These are phyloP conservation scores for Plasmodium gaboni DNA, from an alignment of 169 alveolate genomes.

Conservation along the genomic window DNA sequence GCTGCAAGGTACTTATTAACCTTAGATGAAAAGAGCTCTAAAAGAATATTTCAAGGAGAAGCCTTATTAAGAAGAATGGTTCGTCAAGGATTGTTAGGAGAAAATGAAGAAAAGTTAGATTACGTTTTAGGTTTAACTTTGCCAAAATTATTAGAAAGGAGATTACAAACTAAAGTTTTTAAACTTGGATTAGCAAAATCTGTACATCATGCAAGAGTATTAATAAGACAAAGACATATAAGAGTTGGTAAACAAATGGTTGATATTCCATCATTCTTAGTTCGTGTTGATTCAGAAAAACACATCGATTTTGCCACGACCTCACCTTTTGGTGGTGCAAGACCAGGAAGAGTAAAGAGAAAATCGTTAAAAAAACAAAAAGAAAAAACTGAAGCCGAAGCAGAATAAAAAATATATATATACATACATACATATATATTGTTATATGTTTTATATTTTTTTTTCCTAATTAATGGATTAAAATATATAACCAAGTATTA, in stretches of 20 bases:
- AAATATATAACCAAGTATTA: too few species aligned
- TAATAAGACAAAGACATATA: slow-evolving; percentile 99
- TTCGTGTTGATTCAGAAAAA: slow-evolving; percentile 98
- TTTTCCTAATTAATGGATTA: background rate
- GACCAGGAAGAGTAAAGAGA: slow-evolving; percentile 97
- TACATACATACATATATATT: background rate
- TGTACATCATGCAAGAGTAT: slow-evolving; percentile 99
- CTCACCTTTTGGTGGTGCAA: slow-evolving; percentile 97
- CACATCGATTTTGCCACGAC: slow-evolving; percentile 97
- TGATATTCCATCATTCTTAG: slow-evolving; percentile 99
- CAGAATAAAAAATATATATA: background rate
- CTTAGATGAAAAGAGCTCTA: slow-evolving; percentile 96
- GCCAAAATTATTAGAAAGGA: slow-evolving; percentile 98
- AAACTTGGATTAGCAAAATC: slow-evolving; percentile 96
- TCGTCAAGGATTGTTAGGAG: slow-evolving; percentile 97
- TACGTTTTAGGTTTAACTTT: slow-evolving; percentile 98
- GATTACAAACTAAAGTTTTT: slow-evolving; percentile 99
- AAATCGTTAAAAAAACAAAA: slow-evolving; percentile 86
- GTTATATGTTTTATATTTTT: background rate
- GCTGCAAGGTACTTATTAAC: slow-evolving; percentile 99
- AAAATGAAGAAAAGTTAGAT: slow-evolving; percentile 98
- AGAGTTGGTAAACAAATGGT: slow-evolving; percentile 99
- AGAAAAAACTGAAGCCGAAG: slow-evolving; percentile 45
- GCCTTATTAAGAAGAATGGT: slow-evolving; percentile 99
- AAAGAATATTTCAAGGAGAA: slow-evolving; percentile 98